phyloP scores from a whole-genome alignment of 1,284 basidiomycete species.

The Microbotryum lychnidis-dioicae region DNA sequence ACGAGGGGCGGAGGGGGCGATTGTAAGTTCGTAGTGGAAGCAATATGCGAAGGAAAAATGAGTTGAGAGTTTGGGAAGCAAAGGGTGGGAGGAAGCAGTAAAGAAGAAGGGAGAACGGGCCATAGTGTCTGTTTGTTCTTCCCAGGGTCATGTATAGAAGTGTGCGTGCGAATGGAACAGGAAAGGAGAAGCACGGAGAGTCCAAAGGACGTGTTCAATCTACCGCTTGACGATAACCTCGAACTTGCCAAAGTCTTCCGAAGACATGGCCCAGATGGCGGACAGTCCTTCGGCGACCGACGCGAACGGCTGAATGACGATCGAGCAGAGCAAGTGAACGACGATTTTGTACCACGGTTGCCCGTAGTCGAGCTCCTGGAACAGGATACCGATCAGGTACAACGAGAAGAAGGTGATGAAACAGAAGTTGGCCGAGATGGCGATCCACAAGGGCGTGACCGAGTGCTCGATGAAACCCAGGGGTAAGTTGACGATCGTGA shows the following conservation, averaged over 20 bases:
- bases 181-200: neutral
- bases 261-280: slow-evolving; percentile 42
- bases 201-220: neutral
- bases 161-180: neutral
- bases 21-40: no score
- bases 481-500: slow-evolving; percentile 42
- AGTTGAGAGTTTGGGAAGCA: neutral
- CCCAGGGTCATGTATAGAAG: neutral
- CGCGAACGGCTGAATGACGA: slow-evolving; percentile 40
- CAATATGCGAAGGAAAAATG: neutral
- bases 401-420: slow-evolving; percentile 42
- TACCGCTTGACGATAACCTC: slow-evolving; percentile 31
- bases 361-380: slow-evolving; percentile 39
- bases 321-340: slow-evolving; percentile 37
- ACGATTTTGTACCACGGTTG: slow-evolving; percentile 37
- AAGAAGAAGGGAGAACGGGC: neutral
- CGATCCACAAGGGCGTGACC: slow-evolving; percentile 41
- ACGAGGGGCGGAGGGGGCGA: no score
- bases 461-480: slow-evolving; percentile 38
- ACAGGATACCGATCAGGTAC: slow-evolving; percentile 37
- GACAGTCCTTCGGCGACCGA: slow-evolving; percentile 41
- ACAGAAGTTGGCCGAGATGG: slow-evolving; percentile 42
- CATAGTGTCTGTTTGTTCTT: no score
- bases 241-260: slow-evolving; percentile 31
- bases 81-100: neutral